Evolutionary conservation across 2,329 filamentous ascomycete genomes (phyloP).

Genomic region (Colletotrichum destructivum): DNA sequence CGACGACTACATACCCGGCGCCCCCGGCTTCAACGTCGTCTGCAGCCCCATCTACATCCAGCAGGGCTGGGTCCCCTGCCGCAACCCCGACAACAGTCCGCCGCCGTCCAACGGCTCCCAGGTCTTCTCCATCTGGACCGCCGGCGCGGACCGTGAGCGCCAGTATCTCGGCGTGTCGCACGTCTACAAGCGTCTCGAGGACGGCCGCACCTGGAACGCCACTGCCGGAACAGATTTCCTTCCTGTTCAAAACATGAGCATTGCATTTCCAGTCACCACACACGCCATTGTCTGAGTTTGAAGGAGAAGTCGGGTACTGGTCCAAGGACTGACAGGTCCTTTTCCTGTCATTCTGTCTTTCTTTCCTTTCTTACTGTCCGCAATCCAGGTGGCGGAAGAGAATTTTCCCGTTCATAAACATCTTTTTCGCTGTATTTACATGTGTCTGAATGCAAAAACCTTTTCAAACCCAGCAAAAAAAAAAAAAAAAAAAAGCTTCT

Average conservation of each 20-base stretch:
- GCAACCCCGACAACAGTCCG: conserved; percentile 30
- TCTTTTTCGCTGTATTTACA: not conserved
- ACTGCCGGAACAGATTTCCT: conserved; percentile 9
- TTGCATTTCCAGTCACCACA: conserved; percentile 1
- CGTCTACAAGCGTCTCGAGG: conserved; percentile 38
- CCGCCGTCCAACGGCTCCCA: conserved; percentile 24
- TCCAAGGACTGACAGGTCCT: too few species aligned
- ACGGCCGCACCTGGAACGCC: conserved; percentile 19
- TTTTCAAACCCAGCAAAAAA: not conserved
- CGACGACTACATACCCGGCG: conserved; percentile 44
- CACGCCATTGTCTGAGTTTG: not conserved
- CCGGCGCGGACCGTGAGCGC: conserved; percentile 37
- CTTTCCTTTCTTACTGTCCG: too few species aligned
- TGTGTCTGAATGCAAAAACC: not conserved
- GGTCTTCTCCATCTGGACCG: conserved; percentile 46
- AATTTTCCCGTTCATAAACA: too few species aligned
- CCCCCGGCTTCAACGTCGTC: conserved; percentile 47
- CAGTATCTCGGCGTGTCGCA: conserved; percentile 46
- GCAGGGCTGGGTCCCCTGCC: conserved; percentile 46
- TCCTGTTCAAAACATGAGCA: conserved; percentile 5
- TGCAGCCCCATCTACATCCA: conserved; percentile 48
- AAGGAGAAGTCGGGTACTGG: too few species aligned
- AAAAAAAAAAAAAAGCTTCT: too few species aligned
- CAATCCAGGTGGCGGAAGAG: too few species aligned
- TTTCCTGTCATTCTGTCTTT: too few species aligned